Evolutionary conservation across 1,139 yeast species (phyloP).

Genomic region (Pichia sp.): DNA sequence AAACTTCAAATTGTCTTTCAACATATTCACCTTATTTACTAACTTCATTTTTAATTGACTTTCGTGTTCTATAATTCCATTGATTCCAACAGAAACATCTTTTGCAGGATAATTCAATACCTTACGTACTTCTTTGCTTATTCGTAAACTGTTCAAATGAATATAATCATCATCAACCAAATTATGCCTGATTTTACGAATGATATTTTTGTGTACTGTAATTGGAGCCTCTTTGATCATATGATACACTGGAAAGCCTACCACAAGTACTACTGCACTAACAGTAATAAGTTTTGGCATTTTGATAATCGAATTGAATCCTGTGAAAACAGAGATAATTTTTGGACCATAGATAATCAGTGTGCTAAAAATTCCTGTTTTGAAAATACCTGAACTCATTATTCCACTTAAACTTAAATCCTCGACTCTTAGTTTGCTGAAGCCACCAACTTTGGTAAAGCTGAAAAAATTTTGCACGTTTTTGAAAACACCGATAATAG

Average conservation of each 20-base stretch:
- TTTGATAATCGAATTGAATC: slow-evolving; percentile 22
- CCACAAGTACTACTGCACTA: slow-evolving; percentile 48
- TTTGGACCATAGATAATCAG: slow-evolving; percentile 23
- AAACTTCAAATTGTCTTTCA: slow-evolving; percentile 53
- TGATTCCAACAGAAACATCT: slow-evolving; percentile 75
- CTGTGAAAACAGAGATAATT: slow-evolving; percentile 22
- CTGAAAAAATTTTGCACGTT: slow-evolving; percentile 8
- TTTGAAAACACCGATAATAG: slow-evolving; percentile 22
- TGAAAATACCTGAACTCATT: slow-evolving; percentile 18
- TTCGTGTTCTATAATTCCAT: slow-evolving; percentile 58
- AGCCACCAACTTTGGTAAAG: slow-evolving; percentile 2
- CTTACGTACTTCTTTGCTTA: slow-evolving; percentile 73
- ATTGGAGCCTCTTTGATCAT: slow-evolving; percentile 75
- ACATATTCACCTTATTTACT: slow-evolving; percentile 47
- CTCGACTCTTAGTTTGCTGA: slow-evolving; percentile 5
- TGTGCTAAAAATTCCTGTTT: slow-evolving; percentile 23
- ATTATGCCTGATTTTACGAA: slow-evolving; percentile 59
- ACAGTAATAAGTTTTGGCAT: slow-evolving; percentile 29
- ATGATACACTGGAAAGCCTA: slow-evolving; percentile 50
- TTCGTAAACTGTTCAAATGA: slow-evolving; percentile 67
- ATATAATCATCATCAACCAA: slow-evolving; percentile 66
- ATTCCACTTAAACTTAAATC: slow-evolving; percentile 4
- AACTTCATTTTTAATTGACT: slow-evolving; percentile 52
- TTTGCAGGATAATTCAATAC: slow-evolving; percentile 78
- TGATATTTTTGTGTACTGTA: slow-evolving; percentile 80